Evolutionary conservation across 257 asterid genomes (phyloP).

Genomic region (Galeopsis tetrahit): DNA sequence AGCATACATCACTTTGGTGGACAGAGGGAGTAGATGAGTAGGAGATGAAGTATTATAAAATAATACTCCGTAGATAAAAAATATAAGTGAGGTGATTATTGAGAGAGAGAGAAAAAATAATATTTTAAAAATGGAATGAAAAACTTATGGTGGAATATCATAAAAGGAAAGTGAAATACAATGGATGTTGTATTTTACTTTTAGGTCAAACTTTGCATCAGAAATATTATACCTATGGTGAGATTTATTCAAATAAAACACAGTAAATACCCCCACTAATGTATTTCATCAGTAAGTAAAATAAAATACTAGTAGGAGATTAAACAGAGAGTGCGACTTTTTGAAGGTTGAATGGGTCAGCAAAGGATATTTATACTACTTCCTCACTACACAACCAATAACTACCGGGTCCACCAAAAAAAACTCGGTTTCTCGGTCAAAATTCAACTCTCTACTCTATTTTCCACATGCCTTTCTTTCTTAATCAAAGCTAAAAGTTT

Average conservation of each 20-base stretch:
- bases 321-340: not conserved
- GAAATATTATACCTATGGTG: not conserved
- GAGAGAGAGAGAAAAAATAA: no score
- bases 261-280: not conserved
- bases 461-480: conserved; percentile 47
- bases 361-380: not conserved
- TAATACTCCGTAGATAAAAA: no score
- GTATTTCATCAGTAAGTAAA: not conserved
- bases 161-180: no score
- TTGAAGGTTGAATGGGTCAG: conserved; percentile 49
- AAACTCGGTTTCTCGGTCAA: conserved; percentile 81
- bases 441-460: conserved; percentile 49
- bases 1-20: no score
- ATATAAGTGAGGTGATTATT: no score
- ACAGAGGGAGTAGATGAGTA: no score
- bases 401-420: conserved; percentile 42
- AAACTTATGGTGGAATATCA: no score
- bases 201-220: no score
- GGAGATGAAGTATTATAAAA: no score
- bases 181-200: no score
- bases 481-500: conserved; percentile 30
- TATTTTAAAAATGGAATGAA: no score
- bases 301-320: not conserved
- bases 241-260: not conserved
- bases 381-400: conserved; percentile 41